Evolutionary conservation across 345 rosid species (phyloP), one percentile per base, ranked within the genome.

Genomic region (Eucalyptus microcorys): DNA sequence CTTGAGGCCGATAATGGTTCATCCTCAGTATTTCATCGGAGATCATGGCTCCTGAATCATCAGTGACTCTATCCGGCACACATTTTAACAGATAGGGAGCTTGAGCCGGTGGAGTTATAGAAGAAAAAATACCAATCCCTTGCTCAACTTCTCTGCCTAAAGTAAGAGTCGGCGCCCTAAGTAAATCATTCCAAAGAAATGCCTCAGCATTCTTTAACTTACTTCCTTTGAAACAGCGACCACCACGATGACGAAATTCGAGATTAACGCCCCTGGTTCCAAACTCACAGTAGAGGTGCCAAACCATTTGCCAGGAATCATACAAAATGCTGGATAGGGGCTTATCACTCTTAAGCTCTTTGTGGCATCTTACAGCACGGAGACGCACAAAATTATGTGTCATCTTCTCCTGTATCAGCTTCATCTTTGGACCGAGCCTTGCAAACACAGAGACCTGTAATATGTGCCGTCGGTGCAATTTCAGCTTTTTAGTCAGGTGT

Each of bases 31-130:
- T 90, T 37, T 95, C 96, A 88, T 96, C 98, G 1, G 99, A 97
- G 89, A 97, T 87, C 99, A 97, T 96, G 87, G 98, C 97, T 55
- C 99, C 98, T 2, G 96, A 96, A 92, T 97, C 98, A 92, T 97
- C 98, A 0, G 98, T 96, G 43, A 96, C 99, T 91, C 95, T 91
- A 87, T 97, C 99, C 0, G 99, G 98, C 87, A 97, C 99, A 89
- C 98, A 96, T 88, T 97, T 95, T 85, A 97, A 89, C 93, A 97
- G 81, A 92, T 96, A 97, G 0, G 99, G 94, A 5, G 96, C 99
- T 92, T 96, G 99, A 89, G 92, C 97, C 4, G 99, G 99, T 4
- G 99, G 96, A 24, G 99, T 96, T 87, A 96, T 94, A 2, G 99
- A 97, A 88, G 93, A 94, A 85, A 91, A 91, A 55, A 94, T 87